phyloP scores from a whole-genome alignment of 2,329 filamentous ascomycete species.

The Microcyclosporella mali region DNA sequence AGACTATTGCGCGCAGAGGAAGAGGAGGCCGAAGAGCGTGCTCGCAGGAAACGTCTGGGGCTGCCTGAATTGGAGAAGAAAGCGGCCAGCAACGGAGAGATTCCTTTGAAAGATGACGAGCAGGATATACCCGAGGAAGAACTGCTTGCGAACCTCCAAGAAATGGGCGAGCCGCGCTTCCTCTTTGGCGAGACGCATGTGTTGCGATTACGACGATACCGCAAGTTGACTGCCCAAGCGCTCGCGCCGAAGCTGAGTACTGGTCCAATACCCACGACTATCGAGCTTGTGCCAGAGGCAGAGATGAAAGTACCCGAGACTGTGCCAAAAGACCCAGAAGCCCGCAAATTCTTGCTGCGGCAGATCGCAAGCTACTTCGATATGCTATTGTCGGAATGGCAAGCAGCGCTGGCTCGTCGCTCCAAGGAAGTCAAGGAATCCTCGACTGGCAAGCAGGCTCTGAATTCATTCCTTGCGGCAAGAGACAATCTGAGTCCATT shows the following conservation, averaged over 20 bases:
- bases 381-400: conserved; percentile 88
- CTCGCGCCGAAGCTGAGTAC: conserved; percentile 47
- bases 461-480: conserved; percentile 78
- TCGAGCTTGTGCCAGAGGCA: conserved; percentile 72
- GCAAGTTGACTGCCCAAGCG: conserved; percentile 49
- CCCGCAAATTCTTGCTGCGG: conserved; percentile 66
- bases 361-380: conserved; percentile 94
- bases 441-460: conserved; percentile 72
- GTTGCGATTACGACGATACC: conserved; percentile 64
- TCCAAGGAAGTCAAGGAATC: conserved; percentile 58
- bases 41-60: conserved; percentile 68
- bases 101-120: conserved; percentile 29
- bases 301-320: conserved; percentile 75
- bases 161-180: conserved; percentile 63
- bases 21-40: conserved; percentile 66
- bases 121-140: conserved; percentile 68
- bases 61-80: conserved; percentile 63
- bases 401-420: conserved; percentile 62
- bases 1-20: conserved; percentile 62
- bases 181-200: conserved; percentile 78
- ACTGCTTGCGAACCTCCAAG: conserved; percentile 61
- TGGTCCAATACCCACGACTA: conserved; percentile 79
- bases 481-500: conserved; percentile 82
- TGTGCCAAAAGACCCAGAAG: conserved; percentile 58
- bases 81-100: conserved; percentile 34